Conservation (phyloP, 306 rosid species). For the Carpinus viminea region DNA sequence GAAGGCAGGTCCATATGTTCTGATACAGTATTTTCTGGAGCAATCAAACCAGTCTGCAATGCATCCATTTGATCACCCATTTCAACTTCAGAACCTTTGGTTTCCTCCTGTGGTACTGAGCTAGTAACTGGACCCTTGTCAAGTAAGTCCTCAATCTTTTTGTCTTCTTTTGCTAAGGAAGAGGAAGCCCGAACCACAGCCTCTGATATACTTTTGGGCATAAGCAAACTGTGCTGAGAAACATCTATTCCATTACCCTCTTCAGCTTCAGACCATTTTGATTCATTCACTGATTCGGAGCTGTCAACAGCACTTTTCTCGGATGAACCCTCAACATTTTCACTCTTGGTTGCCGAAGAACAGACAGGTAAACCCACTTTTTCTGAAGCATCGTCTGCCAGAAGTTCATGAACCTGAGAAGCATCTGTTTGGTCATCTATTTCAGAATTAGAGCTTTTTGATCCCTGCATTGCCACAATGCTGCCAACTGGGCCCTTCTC, state of each 20-base stretch:
- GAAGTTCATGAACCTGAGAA: slow-evolving; percentile 5
- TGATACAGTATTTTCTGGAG: neutral
- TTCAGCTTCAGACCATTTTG: slow-evolving; percentile 20
- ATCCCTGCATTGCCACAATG: slow-evolving; percentile 9
- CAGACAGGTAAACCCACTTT: slow-evolving; percentile 1
- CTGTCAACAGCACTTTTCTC: slow-evolving; percentile 17
- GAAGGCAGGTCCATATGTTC: slow-evolving; percentile 6
- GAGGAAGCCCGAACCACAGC: slow-evolving; percentile 13
- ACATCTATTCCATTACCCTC: slow-evolving; percentile 16
- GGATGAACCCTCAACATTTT: slow-evolving; percentile 6
- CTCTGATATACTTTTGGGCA: slow-evolving; percentile 11
- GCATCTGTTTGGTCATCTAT: slow-evolving; percentile 24
- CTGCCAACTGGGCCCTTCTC: slow-evolving; percentile 7
- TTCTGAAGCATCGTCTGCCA: neutral
- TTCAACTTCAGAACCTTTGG: too few species aligned
- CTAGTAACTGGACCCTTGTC: neutral
- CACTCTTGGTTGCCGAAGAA: slow-evolving; percentile 10
- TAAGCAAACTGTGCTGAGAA: neutral
- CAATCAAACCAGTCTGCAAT: neutral
- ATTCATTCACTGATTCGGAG: slow-evolving; percentile 14
- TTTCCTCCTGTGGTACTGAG: neutral
- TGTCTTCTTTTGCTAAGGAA: slow-evolving; percentile 19
- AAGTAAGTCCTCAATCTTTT: slow-evolving; percentile 1
- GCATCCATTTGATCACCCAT: slow-evolving; percentile 1
- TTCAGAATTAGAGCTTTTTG: slow-evolving; percentile 21